Base-by-base conservation (phyloP, 768 basidiomycete genomes). In the Boletus subparvulus region DNA sequence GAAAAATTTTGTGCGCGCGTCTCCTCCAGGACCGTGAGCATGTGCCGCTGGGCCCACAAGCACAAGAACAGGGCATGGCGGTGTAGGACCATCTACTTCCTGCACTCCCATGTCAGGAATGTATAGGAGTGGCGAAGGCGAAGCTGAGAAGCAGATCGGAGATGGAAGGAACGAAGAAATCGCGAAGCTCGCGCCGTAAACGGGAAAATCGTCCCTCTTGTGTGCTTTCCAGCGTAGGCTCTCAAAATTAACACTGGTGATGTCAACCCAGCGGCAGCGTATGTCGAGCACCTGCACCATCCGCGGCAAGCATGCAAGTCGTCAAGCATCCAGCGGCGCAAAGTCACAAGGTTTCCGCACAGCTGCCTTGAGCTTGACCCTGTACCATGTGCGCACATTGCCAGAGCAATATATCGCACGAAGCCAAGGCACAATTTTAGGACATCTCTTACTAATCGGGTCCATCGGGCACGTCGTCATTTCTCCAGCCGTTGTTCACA, bases 391-490 rank as follows among this genome's bases (percentile, higher is more conserved):
- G 53, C 32, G 24, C 50, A 11, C 39, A 44, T 45, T 50, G 26
- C 49, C 39, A 49, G 57, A 52, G 66, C 58, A 69, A 68, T 68
- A 50, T 59, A 68, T 69, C 67, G 65, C 44, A 58, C 56, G 66
- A 68, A 68, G 64, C 49, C 37, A 32, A 11, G n/a, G 40, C 30
- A 21, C 50, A 56, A 44, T 55, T 45, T 52, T 61, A 46, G 63
- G 54, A 54, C 45, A 44, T 50, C 51, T 55, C 62, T 66, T 58
- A 61, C 65, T 64, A 64, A 66, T 57, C 41, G 9, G 35, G 43
- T 36, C 37, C 56, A 55, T 58, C 59, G 52, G 47, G 28, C 33
- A 13, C 43, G 41, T 52, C 48, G 44, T 59, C 56, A 42, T 28
- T 40, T 59, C 48, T 33, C 48, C 59, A 56, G 33, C 17, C 39